These are phyloP conservation scores for Mimosa pudica DNA, from an alignment of 306 rosid species.

Conservation along the genomic window DNA sequence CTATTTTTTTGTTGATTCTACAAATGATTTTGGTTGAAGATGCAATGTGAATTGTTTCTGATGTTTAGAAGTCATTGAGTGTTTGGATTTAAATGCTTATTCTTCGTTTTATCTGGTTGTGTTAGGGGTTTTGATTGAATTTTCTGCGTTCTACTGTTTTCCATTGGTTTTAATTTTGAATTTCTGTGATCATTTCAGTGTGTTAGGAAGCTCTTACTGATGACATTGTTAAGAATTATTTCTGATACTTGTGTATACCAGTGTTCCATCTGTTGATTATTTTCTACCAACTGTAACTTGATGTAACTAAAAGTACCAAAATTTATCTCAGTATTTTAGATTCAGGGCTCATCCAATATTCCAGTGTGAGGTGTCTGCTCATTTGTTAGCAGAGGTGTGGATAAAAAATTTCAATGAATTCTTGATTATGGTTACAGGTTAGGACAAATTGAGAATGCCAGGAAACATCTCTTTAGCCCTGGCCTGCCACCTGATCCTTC, in stretches of 20 bases:
- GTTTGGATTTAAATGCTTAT: background rate
- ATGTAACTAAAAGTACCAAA: background rate
- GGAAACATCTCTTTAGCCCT: slow-evolving; percentile 57
- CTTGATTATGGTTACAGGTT: slow-evolving; percentile 48
- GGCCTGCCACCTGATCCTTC: slow-evolving; percentile 52
- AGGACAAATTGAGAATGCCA: slow-evolving; percentile 76
- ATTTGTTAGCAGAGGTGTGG: background rate
- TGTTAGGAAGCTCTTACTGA: background rate
- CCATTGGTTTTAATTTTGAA: background rate
- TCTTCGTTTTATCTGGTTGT: background rate
- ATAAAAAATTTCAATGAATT: background rate
- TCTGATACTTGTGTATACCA: background rate
- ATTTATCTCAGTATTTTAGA: slow-evolving; percentile 5
- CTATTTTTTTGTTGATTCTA: background rate
- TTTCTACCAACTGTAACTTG: background rate
- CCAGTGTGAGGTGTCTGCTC: background rate
- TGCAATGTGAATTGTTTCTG: background rate
- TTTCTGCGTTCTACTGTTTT: background rate
- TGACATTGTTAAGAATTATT: background rate
- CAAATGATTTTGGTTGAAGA: background rate
- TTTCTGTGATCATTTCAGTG: background rate
- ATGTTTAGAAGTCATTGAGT: background rate
- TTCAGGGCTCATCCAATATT: slow-evolving; percentile 17
- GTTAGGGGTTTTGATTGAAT: background rate
- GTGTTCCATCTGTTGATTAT: background rate